Conservation (phyloP, 441 rosid genomes). For the Pelargonium cotyledonis region DNA sequence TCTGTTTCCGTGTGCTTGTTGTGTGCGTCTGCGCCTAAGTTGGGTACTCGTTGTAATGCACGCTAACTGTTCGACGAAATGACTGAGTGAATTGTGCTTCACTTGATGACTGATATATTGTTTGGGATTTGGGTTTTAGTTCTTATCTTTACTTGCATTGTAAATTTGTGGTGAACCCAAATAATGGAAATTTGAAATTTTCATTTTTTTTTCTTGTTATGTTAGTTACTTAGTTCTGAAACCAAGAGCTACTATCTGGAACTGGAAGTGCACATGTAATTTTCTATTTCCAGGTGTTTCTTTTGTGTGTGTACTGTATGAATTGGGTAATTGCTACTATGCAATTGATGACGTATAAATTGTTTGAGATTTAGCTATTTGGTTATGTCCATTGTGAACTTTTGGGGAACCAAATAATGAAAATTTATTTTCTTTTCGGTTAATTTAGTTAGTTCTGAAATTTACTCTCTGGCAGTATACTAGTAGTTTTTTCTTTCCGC, state of each 20-base stretch:
- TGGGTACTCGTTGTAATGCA: background rate
- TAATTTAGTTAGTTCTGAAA: too few species aligned
- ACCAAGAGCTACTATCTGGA: too few species aligned
- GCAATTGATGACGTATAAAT: too few species aligned
- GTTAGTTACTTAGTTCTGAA: too few species aligned
- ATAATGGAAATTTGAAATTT: background rate
- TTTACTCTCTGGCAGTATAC: background rate
- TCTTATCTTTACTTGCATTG: background rate
- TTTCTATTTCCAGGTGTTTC: too few species aligned
- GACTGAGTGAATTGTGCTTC: background rate
- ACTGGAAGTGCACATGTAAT: background rate
- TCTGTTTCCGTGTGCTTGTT: background rate
- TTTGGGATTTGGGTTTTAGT: background rate
- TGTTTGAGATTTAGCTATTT: too few species aligned
- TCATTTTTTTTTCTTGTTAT: background rate
- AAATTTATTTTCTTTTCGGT: too few species aligned
- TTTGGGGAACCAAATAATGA: too few species aligned
- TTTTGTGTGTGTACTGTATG: too few species aligned
- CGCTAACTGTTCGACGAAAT: slow-evolving; percentile 4
- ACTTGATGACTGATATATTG: background rate
- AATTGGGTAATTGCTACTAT: too few species aligned
- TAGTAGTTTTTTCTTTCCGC: background rate
- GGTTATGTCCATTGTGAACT: too few species aligned
- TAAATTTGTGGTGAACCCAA: background rate
- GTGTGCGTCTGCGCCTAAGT: background rate